Base-by-base conservation (phyloP, 495 filamentous ascomycete genomes). In the Penicillium crystallinum region DNA sequence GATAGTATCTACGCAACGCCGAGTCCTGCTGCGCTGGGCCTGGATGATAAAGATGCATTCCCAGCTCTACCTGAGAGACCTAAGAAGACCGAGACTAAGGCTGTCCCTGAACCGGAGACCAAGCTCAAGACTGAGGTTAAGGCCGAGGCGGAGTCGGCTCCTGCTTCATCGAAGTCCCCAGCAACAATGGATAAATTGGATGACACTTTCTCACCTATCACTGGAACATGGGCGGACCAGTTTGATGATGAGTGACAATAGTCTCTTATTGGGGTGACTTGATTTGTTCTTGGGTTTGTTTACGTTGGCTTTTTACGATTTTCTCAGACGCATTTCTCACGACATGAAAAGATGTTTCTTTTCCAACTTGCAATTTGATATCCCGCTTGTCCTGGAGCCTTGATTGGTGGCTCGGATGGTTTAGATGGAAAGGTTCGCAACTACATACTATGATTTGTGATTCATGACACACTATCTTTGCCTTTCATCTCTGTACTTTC, bases 171-270 rank as follows among this genome's bases (percentile, higher is more conserved):
- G 7, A 54, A 52, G 31, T 30, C 52, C 38, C 49, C 46, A 8
- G 11, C 58, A 6, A 44, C 55, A 10, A 54, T 66, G 60, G 63
- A 66, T 18, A 66, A 53, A 23, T 51, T 66, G 18, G 61, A 64
- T 11, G 49, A 55, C 35, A 49, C 64, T 0, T 61, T 65, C 17
- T 56, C 55, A 14, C 65, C 61, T 2, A 48, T 58, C 14, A 51
- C 61, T 31, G 64, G 64, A 22, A 74, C 61, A 41, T 75, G 72
- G 72, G 72, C 71, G 11, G 72, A 75, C 49, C 66, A 72, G 50
- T 59, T 74, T 9, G 63, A 64, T 3, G 68, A 71, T n/a, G 55
- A 55, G 44, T 56, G 25, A 49, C 18, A 12, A 36, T n/a, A 23
- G 22, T 27, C 12, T 38, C 30, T 42, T 2, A 1, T 17, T 49